phyloP scores from a whole-genome alignment of 2,329 filamentous ascomycete species.

The Aureobasidium sp. region DNA sequence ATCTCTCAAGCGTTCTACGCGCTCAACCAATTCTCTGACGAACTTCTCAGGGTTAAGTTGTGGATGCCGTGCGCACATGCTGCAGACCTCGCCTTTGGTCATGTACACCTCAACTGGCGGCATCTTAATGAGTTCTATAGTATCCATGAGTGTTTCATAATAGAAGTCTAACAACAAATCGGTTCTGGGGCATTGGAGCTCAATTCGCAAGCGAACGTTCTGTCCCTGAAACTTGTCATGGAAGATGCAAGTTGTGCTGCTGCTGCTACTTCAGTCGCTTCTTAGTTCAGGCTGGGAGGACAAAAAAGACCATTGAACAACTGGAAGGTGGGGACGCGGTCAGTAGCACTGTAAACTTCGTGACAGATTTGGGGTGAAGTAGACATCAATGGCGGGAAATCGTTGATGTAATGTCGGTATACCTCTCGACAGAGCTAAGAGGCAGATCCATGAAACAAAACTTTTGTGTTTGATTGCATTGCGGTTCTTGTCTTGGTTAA shows the following conservation, averaged over 20 bases:
- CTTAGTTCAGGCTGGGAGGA: background rate
- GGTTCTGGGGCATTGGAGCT: too few relatives aligned
- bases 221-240: background rate
- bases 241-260: background rate
- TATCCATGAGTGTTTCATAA: background rate
- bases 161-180: background rate
- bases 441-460: background rate
- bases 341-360: background rate
- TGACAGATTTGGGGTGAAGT: background rate
- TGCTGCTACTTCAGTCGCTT: background rate
- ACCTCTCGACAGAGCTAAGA: background rate
- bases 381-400: background rate
- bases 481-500: background rate
- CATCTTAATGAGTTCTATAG: background rate
- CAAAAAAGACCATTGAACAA: background rate
- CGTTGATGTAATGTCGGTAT: background rate
- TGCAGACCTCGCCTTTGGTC: background rate
- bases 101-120: background rate
- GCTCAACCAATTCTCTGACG: background rate
- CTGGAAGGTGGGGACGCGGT: background rate
- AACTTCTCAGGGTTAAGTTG: background rate
- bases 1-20: background rate
- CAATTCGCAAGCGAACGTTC: too few relatives aligned
- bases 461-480: too few relatives aligned
- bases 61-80: background rate